Evolutionary conservation across 768 basidiomycete species (phyloP).

Genomic region (Mycena chlorophos): DNA sequence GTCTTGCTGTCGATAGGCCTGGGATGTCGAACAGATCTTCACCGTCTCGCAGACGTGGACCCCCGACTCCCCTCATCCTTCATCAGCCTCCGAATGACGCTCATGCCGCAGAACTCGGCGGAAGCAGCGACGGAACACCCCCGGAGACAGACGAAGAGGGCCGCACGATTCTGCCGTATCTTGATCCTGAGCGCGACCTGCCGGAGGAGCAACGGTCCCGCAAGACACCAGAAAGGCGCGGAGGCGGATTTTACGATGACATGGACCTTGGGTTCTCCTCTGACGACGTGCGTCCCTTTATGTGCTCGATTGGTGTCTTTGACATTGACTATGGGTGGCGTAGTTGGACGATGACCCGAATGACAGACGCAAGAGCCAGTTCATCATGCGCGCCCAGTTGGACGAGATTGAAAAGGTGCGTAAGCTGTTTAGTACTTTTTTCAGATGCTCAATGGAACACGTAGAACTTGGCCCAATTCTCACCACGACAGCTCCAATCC

Average conservation of each 20-base stretch:
- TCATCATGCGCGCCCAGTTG: slow-evolving; percentile 69
- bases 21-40: slow-evolving; percentile 35
- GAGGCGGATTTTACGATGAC: slow-evolving; percentile 53
- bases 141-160: slow-evolving; percentile 1
- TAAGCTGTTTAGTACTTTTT: neutral
- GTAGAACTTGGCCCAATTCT: slow-evolving; percentile 66
- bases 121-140: neutral
- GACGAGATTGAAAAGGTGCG: slow-evolving; percentile 76
- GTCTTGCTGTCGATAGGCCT: slow-evolving; percentile 33
- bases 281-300: slow-evolving; percentile 40
- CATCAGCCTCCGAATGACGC: slow-evolving; percentile 13
- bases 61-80: slow-evolving; percentile 17
- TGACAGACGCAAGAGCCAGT: slow-evolving; percentile 74
- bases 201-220: neutral
- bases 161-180: slow-evolving; percentile 11
- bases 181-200: slow-evolving; percentile 3
- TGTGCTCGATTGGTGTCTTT: slow-evolving; percentile 8
- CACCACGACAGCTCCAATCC: slow-evolving; percentile 51
- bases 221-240: slow-evolving; percentile 42
- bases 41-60: slow-evolving; percentile 29
- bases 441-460: neutral
- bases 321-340: slow-evolving; percentile 15
- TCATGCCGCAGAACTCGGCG: slow-evolving; percentile 3
- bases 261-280: slow-evolving; percentile 50
- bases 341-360: slow-evolving; percentile 71